Percentiles rank a stretch among this genome's conserved stretches.
Conservation (phyloP, 2,329 filamentous ascomycete species). For the Ciborinia camelliae region DNA sequence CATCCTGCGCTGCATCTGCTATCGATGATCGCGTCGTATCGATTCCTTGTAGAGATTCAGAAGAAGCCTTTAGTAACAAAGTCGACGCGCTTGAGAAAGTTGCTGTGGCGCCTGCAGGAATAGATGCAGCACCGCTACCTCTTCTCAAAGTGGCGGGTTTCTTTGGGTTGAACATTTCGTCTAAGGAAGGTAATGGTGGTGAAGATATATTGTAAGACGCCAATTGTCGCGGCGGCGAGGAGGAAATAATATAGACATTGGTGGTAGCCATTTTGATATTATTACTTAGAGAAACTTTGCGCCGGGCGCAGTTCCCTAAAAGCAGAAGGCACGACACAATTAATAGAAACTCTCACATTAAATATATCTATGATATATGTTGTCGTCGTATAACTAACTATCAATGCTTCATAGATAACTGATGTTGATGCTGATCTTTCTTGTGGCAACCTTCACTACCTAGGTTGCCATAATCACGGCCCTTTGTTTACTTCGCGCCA, state of each 20-base stretch:
- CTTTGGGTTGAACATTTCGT: conserved; percentile 45
- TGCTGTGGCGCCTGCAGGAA: conserved; percentile 39
- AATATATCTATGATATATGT: neutral
- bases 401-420: neutral
- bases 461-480: neutral
- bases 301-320: conserved; percentile 27
- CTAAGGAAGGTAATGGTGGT: conserved; percentile 47
- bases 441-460: neutral
- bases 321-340: conserved; percentile 31
- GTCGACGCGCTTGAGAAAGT: conserved; percentile 45
- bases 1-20: conserved; percentile 24
- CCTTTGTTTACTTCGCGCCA: conserved; percentile 12
- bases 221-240: conserved; percentile 28
- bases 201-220: conserved; percentile 31
- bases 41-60: conserved; percentile 12
- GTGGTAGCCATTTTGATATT: conserved; percentile 40
- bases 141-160: conserved; percentile 37
- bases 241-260: conserved; percentile 34
- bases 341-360: conserved; percentile 20
- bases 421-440: neutral
- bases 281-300: conserved; percentile 22
- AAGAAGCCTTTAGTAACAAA: conserved; percentile 21
- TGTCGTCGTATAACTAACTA: conserved; percentile 5
- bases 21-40: conserved; percentile 15
- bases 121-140: conserved; percentile 40